Conservation (phyloP, 148 eudicot genomes). For the Gaultheria prostrata region DNA sequence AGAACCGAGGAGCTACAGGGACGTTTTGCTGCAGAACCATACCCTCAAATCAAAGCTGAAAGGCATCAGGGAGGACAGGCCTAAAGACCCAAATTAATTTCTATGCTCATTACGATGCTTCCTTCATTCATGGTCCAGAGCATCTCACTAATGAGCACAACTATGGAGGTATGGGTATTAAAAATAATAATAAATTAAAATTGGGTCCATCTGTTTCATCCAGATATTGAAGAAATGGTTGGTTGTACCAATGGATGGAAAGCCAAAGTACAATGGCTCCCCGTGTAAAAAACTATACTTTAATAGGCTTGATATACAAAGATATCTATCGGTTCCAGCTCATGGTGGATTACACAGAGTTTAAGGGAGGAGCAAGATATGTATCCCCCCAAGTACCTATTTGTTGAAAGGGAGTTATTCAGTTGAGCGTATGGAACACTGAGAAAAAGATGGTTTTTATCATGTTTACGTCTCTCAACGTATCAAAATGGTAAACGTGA, state of each 20-base stretch:
- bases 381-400: background rate
- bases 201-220: background rate
- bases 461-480: background rate
- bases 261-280: background rate
- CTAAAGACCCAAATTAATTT: too few species aligned
- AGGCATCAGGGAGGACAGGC: too few species aligned
- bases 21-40: too few species aligned
- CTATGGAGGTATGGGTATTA: too few species aligned
- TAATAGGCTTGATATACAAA: background rate
- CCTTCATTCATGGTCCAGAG: too few species aligned
- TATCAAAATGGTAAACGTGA: background rate
- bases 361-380: background rate
- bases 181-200: too few species aligned
- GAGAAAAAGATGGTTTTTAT: background rate
- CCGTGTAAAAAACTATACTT: background rate
- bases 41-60: too few species aligned
- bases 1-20: too few species aligned
- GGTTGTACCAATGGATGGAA: background rate
- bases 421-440: background rate
- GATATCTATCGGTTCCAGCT: background rate
- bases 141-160: too few species aligned
- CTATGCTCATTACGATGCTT: too few species aligned
- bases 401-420: background rate
- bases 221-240: background rate
- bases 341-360: background rate